Conservation (phyloP, 805 yeast species). For the Candida xyloterini region DNA sequence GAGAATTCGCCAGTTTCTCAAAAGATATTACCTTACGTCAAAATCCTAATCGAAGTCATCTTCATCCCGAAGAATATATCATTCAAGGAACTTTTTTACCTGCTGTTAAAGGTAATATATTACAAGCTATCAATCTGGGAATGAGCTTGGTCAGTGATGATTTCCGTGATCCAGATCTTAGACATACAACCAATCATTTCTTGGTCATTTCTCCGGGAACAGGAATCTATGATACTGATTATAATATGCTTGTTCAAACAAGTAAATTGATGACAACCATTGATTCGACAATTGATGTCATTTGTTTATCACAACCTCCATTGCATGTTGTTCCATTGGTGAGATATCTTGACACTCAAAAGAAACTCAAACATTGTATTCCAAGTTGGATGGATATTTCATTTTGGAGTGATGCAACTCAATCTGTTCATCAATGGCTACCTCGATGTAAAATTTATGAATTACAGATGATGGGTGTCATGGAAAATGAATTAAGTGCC, state of each 20-base stretch:
- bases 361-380: constrained; percentile 63
- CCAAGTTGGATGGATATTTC: constrained; percentile 97
- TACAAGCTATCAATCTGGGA: constrained; percentile 86
- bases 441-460: constrained; percentile 94
- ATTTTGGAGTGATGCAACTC: constrained; percentile 68
- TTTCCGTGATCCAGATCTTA: constrained; percentile 78
- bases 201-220: constrained; percentile 88
- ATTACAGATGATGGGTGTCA: constrained; percentile 96
- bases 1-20: constrained; percentile 81
- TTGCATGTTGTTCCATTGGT: constrained; percentile 89
- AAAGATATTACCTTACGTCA: constrained; percentile 60
- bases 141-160: constrained; percentile 73
- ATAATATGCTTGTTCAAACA: constrained; percentile 68
- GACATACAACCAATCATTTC: constrained; percentile 89
- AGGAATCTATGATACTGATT: constrained; percentile 90
- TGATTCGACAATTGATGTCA: constrained; percentile 84
- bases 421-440: constrained; percentile 64
- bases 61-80: constrained; percentile 33
- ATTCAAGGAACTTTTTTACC: constrained; percentile 72
- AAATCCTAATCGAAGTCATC: constrained; percentile 34
- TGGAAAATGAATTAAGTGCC: constrained; percentile 82
- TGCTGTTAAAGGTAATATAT: constrained; percentile 81
- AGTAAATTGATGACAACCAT: constrained; percentile 70
- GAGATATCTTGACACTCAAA: constrained; percentile 55
- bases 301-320: constrained; percentile 88